These are phyloP conservation scores for Cyclocybe aegerita DNA, from an alignment of 768 basidiomycete species.

Conservation along the genomic window DNA sequence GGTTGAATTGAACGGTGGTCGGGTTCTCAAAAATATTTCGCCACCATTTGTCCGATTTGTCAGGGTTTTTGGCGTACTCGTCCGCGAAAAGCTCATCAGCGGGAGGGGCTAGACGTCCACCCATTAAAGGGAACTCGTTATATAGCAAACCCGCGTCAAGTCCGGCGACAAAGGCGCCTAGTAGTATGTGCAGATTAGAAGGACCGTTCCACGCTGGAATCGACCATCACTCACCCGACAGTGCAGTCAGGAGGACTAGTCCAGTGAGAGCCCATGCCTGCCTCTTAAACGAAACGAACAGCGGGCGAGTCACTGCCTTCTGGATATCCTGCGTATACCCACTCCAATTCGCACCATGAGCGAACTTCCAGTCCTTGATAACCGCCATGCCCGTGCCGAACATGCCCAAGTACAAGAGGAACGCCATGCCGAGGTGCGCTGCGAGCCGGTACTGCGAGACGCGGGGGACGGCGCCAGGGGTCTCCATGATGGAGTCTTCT, in stretches of 20 bases:
- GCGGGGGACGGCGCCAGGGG: constrained; percentile 83
- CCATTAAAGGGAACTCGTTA: constrained; percentile 98
- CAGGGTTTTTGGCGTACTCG: constrained; percentile 67
- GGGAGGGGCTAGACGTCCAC: constrained; percentile 81
- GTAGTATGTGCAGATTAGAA: background rate
- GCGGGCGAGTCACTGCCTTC: constrained; percentile 51
- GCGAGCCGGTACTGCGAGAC: constrained; percentile 97
- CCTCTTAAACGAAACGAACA: constrained; percentile 56
- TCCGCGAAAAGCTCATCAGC: constrained; percentile 76
- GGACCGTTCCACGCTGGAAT: background rate
- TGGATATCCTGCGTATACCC: constrained; percentile 46
- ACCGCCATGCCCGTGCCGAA: constrained; percentile 74
- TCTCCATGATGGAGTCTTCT: constrained; percentile 76
- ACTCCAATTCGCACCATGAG: constrained; percentile 56
- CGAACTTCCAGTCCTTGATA: constrained; percentile 79
- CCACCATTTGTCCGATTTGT: constrained; percentile 87
- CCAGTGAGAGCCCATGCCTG: constrained; percentile 63
- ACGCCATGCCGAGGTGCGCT: constrained; percentile 89
- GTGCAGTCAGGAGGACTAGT: constrained; percentile 86
- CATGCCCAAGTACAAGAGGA: constrained; percentile 94
- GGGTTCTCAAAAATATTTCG: constrained; percentile 97
- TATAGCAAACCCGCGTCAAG: constrained; percentile 96
- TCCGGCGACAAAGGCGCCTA: constrained; percentile 98
- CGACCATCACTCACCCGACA: constrained; percentile 65
- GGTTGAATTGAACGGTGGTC: constrained; percentile 96